Conservation (phyloP, 2,329 filamentous ascomycete species). For the Pyrenochaeta sp. region DNA sequence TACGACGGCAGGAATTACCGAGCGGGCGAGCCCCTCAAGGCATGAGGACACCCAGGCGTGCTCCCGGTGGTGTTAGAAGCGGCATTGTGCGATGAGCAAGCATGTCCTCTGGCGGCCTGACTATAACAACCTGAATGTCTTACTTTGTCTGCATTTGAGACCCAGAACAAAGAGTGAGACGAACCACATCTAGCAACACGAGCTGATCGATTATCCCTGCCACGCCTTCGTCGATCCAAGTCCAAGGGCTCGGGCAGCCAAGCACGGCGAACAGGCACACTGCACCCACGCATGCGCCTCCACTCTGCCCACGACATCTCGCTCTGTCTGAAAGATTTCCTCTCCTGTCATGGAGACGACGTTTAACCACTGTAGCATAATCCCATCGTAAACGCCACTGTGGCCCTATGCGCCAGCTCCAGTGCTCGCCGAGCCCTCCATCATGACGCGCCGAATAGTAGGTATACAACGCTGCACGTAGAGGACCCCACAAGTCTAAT, state of each 20-base stretch:
- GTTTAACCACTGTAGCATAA: slow-evolving; percentile 3
- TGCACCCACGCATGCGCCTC: slow-evolving; percentile 15
- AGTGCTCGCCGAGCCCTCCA: slow-evolving; percentile 22
- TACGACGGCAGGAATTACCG: background rate
- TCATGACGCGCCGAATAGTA: slow-evolving; percentile 53
- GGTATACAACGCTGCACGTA: slow-evolving; percentile 7
- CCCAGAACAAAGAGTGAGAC: too few relatives aligned
- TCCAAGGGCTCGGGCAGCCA: slow-evolving; percentile 24
- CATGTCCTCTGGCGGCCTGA: too few relatives aligned
- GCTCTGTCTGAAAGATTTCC: background rate
- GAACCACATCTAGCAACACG: background rate
- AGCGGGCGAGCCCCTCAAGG: background rate
- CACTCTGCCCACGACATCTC: background rate
- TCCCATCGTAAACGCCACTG: slow-evolving; percentile 8
- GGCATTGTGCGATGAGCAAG: too few relatives aligned
- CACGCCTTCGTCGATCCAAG: slow-evolving; percentile 22
- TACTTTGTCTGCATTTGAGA: too few relatives aligned
- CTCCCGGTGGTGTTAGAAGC: too few relatives aligned
- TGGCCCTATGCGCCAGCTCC: slow-evolving; percentile 19
- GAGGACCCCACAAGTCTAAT: slow-evolving; percentile 20
- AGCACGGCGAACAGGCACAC: slow-evolving; percentile 20
- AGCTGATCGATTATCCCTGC: slow-evolving; percentile 12
- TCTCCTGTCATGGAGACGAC: slow-evolving; percentile 23
- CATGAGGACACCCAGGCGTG: too few relatives aligned
- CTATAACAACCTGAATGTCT: too few relatives aligned